Evolutionary conservation across 768 basidiomycete species (phyloP), one percentile per base, ranked within the genome.

Genomic region (Cystoderma amianthinum): DNA sequence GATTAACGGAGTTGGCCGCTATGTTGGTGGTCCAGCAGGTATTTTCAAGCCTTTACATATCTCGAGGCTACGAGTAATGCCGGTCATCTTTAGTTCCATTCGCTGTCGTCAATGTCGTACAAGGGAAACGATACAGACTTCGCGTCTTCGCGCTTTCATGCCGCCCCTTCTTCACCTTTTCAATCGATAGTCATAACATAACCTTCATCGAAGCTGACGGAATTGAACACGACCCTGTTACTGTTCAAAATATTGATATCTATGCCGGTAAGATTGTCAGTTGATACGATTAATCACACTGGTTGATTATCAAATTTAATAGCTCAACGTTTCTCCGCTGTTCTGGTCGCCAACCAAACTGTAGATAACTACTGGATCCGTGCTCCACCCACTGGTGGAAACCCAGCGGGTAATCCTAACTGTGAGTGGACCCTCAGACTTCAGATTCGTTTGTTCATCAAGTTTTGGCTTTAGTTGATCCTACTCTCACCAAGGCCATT

Each of bases 111-210:
- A 62, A 63, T 28, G 71, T 78, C 21, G 42, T 52, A 19, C 41
- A 46, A 0, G 68, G 67, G 5, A 50, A 58, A 40, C 58, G 75
- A n/a, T 78, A 76, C 51, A 63, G 76, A 24, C 74, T n/a, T 78
- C 78, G 49, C 60, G 66, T 10, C 67, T 68, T 0, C 62, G 58
- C 51, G 63, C 62, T 51, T 59, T 50, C 1, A 60, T 68, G 54
- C 65, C 62, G 6, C 44, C 65, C 36, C 61, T 68, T 39, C 52
- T 55, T 32, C 68, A 71, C 47, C 61, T 57, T 9, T 54, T 68
- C 33, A 55, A 56, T 51, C 4, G 3, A 47, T 38, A 12, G 13
- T 34, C 7, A 24, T 9, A 18, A 24, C 17, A 2, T 36, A 43
- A 50, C 52, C 4, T 51, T 61, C 38, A 68, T 68, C 33, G 65